Base-by-base conservation (phyloP, 805 yeast genomes). In the Isabelozyma rhagii region DNA sequence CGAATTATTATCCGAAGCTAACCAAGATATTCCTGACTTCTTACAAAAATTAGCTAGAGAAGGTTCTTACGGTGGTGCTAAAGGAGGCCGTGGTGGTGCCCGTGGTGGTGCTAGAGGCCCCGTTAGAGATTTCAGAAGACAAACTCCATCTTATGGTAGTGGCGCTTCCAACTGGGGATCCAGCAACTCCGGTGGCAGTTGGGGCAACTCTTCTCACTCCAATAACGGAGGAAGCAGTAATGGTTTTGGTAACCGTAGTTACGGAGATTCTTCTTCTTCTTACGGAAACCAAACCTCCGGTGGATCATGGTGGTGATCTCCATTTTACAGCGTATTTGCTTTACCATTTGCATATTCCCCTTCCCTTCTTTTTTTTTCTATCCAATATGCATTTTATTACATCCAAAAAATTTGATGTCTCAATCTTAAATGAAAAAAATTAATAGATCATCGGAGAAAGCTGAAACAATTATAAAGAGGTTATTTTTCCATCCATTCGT, bases 11-110 rank as follows among this genome's bases (percentile, higher is more conserved):
- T 69, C 83, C 58, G 99, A 94, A 77, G 97, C 99, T 55, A 93
- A 94, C 78, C 99, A 94, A 79, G 98, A 93, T 71, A 87, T 92
- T 57, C 99, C 99, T 57, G 82, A 81, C 53, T 94, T 94, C 79
- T 81, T 94, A 71, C 81, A 79, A 58, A 81, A 85, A 55, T 83
- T 91, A 58, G 78, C 88, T 52, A 87, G 96, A 77, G 97, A 91
- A 77, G 71, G 80, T 50, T 69, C 83, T 45, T 75, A 75, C 60
- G 80, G 82, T 50, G 74, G 75, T 53, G 79, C 80, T 52, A 57
- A 62, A 41, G 59, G 68, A 38, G 60, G 62, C n/a, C 61, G 69
- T 47, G 69, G 74, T 39, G 66, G 67, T 36, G 5, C 25, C 36
- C 63, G 73, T 50, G 75, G 81, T 45, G 81, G 88, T 51, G 77